Evolutionary conservation across 176 grass and related monocot species (phyloP).

Genomic region (Cenchrus fungigraminus): DNA sequence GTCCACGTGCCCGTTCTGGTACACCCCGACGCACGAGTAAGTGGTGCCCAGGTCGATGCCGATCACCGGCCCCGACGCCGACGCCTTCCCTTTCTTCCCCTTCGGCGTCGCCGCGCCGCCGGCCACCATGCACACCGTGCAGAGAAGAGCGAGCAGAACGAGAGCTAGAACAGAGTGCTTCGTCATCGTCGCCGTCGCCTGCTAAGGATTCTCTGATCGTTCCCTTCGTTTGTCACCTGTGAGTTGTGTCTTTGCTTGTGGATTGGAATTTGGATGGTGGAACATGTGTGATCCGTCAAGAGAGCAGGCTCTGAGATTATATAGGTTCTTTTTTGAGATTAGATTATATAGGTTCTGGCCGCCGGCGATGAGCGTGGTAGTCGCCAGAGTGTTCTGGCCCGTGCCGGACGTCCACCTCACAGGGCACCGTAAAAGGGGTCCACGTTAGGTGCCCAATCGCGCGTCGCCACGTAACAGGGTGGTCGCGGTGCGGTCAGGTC

Average conservation of each 20-base stretch:
- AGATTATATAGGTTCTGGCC: not conserved
- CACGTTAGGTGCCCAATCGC: constrained; percentile 24
- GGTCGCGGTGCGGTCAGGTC: not conserved
- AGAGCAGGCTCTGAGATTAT: not conserved
- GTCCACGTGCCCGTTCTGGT: constrained; percentile 60
- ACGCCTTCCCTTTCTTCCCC: not conserved
- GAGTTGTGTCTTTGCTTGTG: not conserved
- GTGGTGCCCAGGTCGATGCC: constrained; percentile 51
- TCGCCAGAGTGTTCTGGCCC: constrained; percentile 44
- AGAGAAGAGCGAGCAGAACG: constrained; percentile 20
- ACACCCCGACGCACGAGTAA: constrained; percentile 52
- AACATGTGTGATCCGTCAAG: not conserved
- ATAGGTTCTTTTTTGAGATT: not conserved
- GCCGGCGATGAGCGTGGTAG: constrained; percentile 7
- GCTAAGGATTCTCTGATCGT: not conserved
- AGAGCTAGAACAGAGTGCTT: constrained; percentile 5
- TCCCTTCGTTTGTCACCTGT: not conserved
- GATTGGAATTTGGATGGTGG: not conserved
- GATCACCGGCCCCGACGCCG: constrained; percentile 26
- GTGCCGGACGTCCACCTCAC: constrained; percentile 22
- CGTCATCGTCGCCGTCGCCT: not conserved
- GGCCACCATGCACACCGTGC: not conserved
- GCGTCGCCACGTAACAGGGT: constrained; percentile 23
- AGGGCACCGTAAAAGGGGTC: not conserved
- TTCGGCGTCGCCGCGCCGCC: not conserved